Base-by-base conservation (phyloP, 2,329 filamentous ascomycete genomes). In the Zymoseptoria crescenta region DNA sequence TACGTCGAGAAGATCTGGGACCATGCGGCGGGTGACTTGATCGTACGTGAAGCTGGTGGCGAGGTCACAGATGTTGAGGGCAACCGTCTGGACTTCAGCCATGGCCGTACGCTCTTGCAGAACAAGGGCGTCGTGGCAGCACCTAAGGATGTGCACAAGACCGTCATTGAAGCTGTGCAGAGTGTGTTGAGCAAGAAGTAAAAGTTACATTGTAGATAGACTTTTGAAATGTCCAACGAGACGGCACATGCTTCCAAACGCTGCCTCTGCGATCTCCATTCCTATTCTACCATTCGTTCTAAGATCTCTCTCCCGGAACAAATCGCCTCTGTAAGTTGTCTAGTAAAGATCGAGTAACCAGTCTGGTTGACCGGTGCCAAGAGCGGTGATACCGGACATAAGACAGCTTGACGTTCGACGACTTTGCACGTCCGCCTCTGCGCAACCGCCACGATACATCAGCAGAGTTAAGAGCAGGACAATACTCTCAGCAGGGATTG, bases 1-100 rank as follows among this genome's bases (percentile, higher is more conserved):
- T 99, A 99, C 77, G 86, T 96, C 74, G 94, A 99, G 81, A 99
- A 99, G 84, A 99, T 99, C 67, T 99, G 94, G 94, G 94, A 99
- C 73, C 94, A 99, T 74, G 94, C 94, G 19, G 94, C 93, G 10
- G 94, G 94, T 49, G 92, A 96, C 69, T 77, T 99, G 60, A 92
- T 99, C 66, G 94, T 97, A 49, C 83, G 92, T 59, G 95, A 99
- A 77, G 91, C 94, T 2, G 94, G 94, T 55, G 95, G 94, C 54
- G 80, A 88, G 70, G 93, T 99, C 56, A 95, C 91, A 1, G 95
- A 99, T 75, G 87, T 91, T 49, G 81, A 87, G 62, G 94, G 95
- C 68, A 89, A 89, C 72, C 81, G 85, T 61, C 80, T 99, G 59
- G 88, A 99, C 74, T 99, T 99, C 74, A 84, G 85, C 69, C 83